Conservation (phyloP, 2,329 filamentous ascomycete species). For the Paecilomyces niveus region DNA sequence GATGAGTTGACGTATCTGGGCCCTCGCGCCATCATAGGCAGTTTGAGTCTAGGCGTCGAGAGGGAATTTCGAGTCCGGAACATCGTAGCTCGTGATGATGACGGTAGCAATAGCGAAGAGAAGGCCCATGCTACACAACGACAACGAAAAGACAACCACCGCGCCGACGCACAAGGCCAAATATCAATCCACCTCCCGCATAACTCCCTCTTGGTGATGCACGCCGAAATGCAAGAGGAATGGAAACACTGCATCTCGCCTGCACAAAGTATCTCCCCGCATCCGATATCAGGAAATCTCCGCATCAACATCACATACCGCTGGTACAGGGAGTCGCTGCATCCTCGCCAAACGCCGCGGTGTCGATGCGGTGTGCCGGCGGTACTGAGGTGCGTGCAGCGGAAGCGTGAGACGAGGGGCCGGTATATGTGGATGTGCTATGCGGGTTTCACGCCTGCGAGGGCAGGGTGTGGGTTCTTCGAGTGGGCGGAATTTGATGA, state of each 20-base stretch:
- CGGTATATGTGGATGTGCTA: constrained; percentile 95
- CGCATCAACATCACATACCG: constrained; percentile 94
- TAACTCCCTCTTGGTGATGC: constrained; percentile 91
- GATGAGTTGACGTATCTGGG: constrained; percentile 93
- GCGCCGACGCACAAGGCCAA: constrained; percentile 66
- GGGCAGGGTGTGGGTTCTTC: constrained; percentile 65
- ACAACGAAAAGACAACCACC: constrained; percentile 7
- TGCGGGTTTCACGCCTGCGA: constrained; percentile 44
- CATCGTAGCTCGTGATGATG: constrained; percentile 56
- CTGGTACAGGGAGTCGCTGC: constrained; percentile 69
- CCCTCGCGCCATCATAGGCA: constrained; percentile 80
- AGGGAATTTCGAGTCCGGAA: constrained; percentile 83
- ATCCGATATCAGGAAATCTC: constrained; percentile 70
- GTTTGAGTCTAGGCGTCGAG: constrained; percentile 83
- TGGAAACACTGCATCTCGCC: constrained; percentile 89
- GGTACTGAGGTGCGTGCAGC: constrained; percentile 70
- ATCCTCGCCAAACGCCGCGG: constrained; percentile 68
- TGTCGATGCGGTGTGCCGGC: constrained; percentile 68
- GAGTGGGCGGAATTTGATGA: constrained; percentile 82
- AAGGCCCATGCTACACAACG: constrained; percentile 4
- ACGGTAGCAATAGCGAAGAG: constrained; percentile 23
- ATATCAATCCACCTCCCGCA: constrained; percentile 91
- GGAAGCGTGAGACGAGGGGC: constrained; percentile 67
- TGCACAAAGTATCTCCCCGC: constrained; percentile 69
- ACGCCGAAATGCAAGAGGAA: constrained; percentile 94